Conservation (phyloP, 495 filamentous ascomycete genomes). For the Rostrohypoxylon terebratum region DNA sequence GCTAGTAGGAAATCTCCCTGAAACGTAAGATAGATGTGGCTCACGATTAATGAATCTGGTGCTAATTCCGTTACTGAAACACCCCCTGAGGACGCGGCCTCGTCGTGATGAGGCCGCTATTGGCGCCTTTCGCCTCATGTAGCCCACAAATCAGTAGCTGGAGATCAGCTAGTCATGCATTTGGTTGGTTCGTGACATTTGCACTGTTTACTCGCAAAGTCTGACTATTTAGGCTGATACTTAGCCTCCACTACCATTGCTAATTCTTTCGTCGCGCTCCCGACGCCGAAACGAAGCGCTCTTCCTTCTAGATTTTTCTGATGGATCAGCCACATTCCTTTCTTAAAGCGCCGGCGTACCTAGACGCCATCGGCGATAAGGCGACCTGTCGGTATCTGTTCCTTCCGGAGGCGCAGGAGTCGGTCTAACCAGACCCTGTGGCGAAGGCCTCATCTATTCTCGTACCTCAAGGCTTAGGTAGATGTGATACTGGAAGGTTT, state of each 20-base stretch:
- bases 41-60: background rate
- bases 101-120: conserved; percentile 18
- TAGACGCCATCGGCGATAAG: background rate
- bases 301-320: background rate
- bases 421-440: background rate
- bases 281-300: background rate
- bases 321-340: conserved; percentile 1
- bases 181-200: conserved; percentile 1
- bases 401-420: conserved; percentile 27
- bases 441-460: background rate
- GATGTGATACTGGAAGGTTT: no score
- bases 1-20: background rate
- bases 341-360: background rate
- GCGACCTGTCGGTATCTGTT: conserved; percentile 4
- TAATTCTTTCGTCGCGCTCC: background rate
- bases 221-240: background rate
- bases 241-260: background rate
- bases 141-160: background rate
- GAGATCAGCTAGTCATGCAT: background rate
- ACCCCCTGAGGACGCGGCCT: conserved; percentile 19
- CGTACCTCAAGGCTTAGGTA: background rate
- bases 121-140: conserved; percentile 9
- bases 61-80: conserved; percentile 27
- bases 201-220: background rate
- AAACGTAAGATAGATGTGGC: background rate